Evolutionary conservation across 106 monocot genomes (phyloP), one percentile per base, ranked within the genome.

Genomic region (Apostasia shenzhenica): DNA sequence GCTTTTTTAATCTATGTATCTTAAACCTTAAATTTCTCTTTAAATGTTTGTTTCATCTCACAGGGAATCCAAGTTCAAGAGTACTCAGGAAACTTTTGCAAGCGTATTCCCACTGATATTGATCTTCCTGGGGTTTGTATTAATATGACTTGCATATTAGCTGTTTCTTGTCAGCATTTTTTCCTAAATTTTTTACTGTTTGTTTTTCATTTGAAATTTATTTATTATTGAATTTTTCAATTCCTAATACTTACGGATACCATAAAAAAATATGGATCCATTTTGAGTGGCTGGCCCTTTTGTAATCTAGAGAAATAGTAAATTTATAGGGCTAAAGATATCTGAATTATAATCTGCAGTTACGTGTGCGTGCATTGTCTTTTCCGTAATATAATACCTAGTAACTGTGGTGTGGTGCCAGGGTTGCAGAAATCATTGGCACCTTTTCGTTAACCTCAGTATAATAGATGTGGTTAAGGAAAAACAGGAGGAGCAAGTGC

Each of bases 31-130:
- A 2, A 37, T 14, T 42, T 55, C 37, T 41, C 41, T 1, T 7
- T 53, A 47, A 6, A 12, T 43, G 42, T 43, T 48, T 13, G 6
- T 12, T 41, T 44, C 53, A 41, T 44, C 13, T 10, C 9, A 12
- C 55, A 90, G 89, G 85, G 89, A 39, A 66, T 90, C 67, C 82
- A 85, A 90, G 81, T 85, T 65, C 89, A 90, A 73, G 89, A 85
- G 41, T 90, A 90, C 49, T 80, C 77, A 44, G 89, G 89, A 61
- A 82, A 90, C 80, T 90, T 90, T 12, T 85, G 89, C 77, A 90
- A 83, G 69, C 80, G 85, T n/a, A 85, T 90, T 78, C 89, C 89
- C 11, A 90, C 85, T 44, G 89, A 90, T 76, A 80, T 90, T 66
- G 89, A 90, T 79, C 85, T 90, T 78, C 85, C 89, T 70, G 85